phyloP scores from a whole-genome alignment of 2,329 filamentous ascomycete genomes.

The Diaporthe citriasiana region DNA sequence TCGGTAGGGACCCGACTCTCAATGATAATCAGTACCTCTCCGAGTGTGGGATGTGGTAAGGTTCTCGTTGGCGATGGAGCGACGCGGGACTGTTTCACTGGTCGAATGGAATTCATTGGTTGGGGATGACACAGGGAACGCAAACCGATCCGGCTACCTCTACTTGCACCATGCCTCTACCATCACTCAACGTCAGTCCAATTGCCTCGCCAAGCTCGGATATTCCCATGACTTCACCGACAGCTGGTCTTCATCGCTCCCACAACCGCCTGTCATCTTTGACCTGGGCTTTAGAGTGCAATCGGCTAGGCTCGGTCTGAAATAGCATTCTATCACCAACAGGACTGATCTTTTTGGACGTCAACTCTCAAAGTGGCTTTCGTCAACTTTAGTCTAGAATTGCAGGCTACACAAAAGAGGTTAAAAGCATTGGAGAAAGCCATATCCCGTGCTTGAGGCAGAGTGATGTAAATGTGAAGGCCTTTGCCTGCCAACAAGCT shows the following conservation, averaged over 20 bases:
- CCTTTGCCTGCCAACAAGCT: too few species aligned
- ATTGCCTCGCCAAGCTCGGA: too few species aligned
- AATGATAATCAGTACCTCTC: not conserved
- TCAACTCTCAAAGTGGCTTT: too few species aligned
- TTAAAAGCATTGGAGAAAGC: not conserved
- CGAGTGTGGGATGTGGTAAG: conserved; percentile 25
- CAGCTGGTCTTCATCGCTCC: not conserved
- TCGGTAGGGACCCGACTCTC: not conserved
- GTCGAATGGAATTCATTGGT: not conserved
- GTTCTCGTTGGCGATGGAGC: not conserved
- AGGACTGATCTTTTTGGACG: too few species aligned
- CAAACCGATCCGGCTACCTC: too few species aligned
- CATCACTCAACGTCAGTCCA: not conserved
- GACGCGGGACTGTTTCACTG: not conserved
- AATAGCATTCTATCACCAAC: not conserved
- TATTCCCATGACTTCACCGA: too few species aligned
- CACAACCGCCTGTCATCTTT: not conserved
- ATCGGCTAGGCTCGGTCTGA: not conserved
- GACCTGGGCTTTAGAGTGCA: too few species aligned
- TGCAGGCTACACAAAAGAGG: not conserved
- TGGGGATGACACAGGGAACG: too few species aligned
- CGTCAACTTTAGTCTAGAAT: too few species aligned
- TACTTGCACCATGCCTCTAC: not conserved
- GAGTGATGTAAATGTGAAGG: not conserved
- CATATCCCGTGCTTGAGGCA: not conserved